Percentiles rank a stretch among this genome's conserved stretches.
Evolutionary conservation across 192 early-diverging fungal species (phyloP).

Genomic region (Haplosporangium gracile): DNA sequence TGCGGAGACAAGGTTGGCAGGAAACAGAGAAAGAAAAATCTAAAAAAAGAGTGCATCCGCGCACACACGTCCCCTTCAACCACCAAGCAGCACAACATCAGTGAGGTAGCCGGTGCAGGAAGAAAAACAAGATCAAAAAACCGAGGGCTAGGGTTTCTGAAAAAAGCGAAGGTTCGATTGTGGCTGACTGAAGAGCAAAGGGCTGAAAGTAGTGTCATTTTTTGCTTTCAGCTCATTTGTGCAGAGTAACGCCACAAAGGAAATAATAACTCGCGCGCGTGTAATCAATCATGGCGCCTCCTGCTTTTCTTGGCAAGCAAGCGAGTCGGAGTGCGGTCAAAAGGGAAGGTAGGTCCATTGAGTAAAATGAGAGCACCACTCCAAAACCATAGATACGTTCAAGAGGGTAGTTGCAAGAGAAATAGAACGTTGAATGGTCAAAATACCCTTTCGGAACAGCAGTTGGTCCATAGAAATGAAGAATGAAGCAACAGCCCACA

Average conservation of each 20-base stretch:
- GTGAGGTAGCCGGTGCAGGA: not conserved
- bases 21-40: not conserved
- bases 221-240: not conserved
- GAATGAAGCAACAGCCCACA: not conserved
- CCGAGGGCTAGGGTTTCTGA: not conserved
- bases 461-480: not conserved
- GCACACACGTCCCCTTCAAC: not conserved
- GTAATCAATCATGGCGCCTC: not conserved
- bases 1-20: not conserved
- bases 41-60: constrained; percentile 2
- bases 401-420: not conserved
- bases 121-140: not conserved
- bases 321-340: not conserved
- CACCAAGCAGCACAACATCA: not conserved
- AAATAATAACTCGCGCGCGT: not conserved
- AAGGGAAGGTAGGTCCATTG: not conserved
- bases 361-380: not conserved
- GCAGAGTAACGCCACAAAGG: not conserved
- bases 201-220: not conserved
- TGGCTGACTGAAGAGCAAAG: not conserved
- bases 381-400: not conserved
- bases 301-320: not conserved
- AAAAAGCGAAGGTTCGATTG: not conserved
- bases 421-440: not conserved
- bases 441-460: not conserved